phyloP scores from a whole-genome alignment of 164 flowering plant species.

The Chimonanthus praecox region DNA sequence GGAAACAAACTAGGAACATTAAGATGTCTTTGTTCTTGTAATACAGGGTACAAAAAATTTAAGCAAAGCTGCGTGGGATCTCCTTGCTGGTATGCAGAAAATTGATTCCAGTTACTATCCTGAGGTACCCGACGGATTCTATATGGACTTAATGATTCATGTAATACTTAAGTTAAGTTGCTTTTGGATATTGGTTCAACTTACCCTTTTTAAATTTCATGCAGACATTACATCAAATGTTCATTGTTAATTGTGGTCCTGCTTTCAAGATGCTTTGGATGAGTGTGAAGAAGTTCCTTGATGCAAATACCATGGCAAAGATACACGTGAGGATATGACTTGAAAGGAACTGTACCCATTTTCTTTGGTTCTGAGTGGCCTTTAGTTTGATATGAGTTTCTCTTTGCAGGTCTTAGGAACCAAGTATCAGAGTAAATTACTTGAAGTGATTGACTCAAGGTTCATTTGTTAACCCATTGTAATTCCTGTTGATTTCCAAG shows the following conservation, averaged over 20 bases:
- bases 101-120: constrained; percentile 82
- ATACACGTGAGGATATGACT: constrained; percentile 52
- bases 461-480: constrained; percentile 8
- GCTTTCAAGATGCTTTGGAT: constrained; percentile 93
- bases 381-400: background rate
- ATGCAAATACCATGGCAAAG: constrained; percentile 71
- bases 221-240: constrained; percentile 88
- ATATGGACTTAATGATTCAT: too few species aligned
- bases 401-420: constrained; percentile 66
- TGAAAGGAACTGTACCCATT: background rate
- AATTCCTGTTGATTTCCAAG: background rate
- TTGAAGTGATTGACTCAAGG: constrained; percentile 80
- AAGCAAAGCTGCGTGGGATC: constrained; percentile 57
- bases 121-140: constrained; percentile 48
- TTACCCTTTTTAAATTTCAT: background rate
- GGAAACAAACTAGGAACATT: too few species aligned
- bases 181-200: background rate
- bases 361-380: background rate
- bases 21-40: too few species aligned
- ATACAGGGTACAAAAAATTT: constrained; percentile 83
- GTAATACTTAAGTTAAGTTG: background rate
- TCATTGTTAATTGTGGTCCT: constrained; percentile 86
- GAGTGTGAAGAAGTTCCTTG: constrained; percentile 78
- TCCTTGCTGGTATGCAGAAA: constrained; percentile 61
- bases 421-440: constrained; percentile 55